Base-by-base conservation (phyloP, 805 yeast genomes). In the Brettanomyces naardenensis region DNA sequence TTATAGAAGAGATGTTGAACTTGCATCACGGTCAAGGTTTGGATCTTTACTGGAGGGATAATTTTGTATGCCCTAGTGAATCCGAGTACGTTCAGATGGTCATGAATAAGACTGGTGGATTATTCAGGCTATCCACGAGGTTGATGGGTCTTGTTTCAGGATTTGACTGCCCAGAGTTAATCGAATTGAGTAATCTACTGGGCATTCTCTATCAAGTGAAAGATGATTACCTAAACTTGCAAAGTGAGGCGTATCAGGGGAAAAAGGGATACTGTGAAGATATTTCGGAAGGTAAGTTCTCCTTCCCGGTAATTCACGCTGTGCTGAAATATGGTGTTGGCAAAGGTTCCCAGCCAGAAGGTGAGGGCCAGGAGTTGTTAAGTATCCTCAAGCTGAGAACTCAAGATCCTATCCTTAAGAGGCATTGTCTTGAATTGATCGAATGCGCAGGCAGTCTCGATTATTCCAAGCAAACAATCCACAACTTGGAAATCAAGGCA, bases 1-100 rank as follows among this genome's bases (percentile, higher is more conserved):
- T 78, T 42, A 66, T 75, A 42, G 83, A 83, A 36, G 96, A 89
- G 49, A 66, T 89, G 75, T 56, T 84, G 37, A 79, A 82, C 50
- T 61, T 89, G 40, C 97, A 89, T 54, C 68, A 82, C 33, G 97
- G 97, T 5, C 97, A 89, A 63, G 94, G 95, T 0, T 59, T 82
- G 42, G 97, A 89, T 49, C 68, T 89, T 17, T 81, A 78, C 56
- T 89, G 97, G 96, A 66, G 97, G 44, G 95, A 87, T 40, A 63
- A 69, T 21, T 50, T 66, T 23, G 51, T 53, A 1, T 67, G 80
- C 33, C 92, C 92, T 0, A 62, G 65, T 4, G 81, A 78, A 42
- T 54, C 58, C 1, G 77, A 84, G 51, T 89, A 89, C 52, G 55
- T 78, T 25, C 68, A 68, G 28, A 89, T 90, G 96, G 95, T 83